A percentile compares a stretch with the other conserved stretches of the same genome.
phyloP scores from a whole-genome alignment of 2,329 filamentous ascomycete species.

The Penicillium rolfsii region DNA sequence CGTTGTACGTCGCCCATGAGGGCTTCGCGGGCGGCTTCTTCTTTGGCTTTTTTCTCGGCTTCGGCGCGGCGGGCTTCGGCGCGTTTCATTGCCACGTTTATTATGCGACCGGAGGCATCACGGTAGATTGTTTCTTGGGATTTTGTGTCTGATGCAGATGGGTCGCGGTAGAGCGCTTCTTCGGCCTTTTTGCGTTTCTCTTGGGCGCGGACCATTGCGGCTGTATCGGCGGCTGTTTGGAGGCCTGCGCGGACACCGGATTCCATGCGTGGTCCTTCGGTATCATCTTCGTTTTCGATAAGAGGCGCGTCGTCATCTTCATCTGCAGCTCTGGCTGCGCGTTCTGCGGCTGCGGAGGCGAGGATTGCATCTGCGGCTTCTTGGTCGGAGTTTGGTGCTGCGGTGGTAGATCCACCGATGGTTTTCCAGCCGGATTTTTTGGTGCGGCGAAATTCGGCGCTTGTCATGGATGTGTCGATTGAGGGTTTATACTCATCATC shows the following conservation, averaged over 20 bases:
- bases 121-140: conserved; percentile 88
- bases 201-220: conserved; percentile 67
- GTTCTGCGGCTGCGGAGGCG: conserved; percentile 70
- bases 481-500: conserved; percentile 45
- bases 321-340: conserved; percentile 53
- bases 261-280: conserved; percentile 68
- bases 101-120: conserved; percentile 90
- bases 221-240: conserved; percentile 80
- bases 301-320: conserved; percentile 55
- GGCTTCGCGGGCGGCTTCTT: conserved; percentile 67
- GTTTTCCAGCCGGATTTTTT: conserved; percentile 83
- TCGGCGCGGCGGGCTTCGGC: conserved; percentile 82
- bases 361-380: conserved; percentile 79
- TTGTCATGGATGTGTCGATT: conserved; percentile 33
- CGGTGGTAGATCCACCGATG: conserved; percentile 53
- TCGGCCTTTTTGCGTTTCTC: conserved; percentile 58
- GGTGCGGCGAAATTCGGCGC: conserved; percentile 65
- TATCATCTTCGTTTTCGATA: conserved; percentile 46
- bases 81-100: conserved; percentile 88
- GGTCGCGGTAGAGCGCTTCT: conserved; percentile 48
- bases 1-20: conserved; percentile 85
- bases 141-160: conserved; percentile 42
- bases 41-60: conserved; percentile 68
- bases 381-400: conserved; percentile 45
- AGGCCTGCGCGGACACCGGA: conserved; percentile 86